phyloP scores from a whole-genome alignment of 1,284 basidiomycete species.

The Ganoderma boninense region DNA sequence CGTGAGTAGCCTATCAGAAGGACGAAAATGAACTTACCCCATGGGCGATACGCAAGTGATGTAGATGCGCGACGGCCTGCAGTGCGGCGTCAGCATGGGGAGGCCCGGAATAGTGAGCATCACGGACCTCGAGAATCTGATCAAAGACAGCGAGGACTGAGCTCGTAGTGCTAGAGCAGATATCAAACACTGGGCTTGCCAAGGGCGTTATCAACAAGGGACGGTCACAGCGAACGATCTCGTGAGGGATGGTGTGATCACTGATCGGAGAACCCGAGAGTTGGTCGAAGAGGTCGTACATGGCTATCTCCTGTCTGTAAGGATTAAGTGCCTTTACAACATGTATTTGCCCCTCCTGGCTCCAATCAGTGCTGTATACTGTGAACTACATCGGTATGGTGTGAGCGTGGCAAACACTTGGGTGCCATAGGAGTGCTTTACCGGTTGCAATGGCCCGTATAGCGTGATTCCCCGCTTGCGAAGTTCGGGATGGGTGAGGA shows the following conservation, averaged over 20 bases:
- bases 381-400: not conserved
- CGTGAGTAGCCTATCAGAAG: too few species aligned
- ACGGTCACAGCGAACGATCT: not conserved
- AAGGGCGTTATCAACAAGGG: not conserved
- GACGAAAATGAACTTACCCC: not conserved
- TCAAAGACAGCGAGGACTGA: not conserved
- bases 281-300: not conserved
- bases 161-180: not conserved
- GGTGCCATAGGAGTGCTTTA: not conserved
- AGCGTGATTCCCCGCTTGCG: not conserved
- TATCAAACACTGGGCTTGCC: too few species aligned
- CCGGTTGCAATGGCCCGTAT: not conserved
- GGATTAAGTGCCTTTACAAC: not conserved
- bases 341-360: too few species aligned
- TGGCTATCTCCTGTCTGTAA: not conserved
- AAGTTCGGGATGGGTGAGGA: not conserved
- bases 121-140: not conserved
- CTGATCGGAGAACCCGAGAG: not conserved
- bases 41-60: slow-evolving; percentile 1
- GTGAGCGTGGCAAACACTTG: too few species aligned
- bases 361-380: not conserved
- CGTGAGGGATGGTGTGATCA: not conserved
- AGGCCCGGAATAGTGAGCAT: too few species aligned
- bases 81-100: not conserved
- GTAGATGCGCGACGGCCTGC: not conserved